Base-by-base conservation (phyloP, 768 basidiomycete genomes). In the Gautieria morchelliformis region DNA sequence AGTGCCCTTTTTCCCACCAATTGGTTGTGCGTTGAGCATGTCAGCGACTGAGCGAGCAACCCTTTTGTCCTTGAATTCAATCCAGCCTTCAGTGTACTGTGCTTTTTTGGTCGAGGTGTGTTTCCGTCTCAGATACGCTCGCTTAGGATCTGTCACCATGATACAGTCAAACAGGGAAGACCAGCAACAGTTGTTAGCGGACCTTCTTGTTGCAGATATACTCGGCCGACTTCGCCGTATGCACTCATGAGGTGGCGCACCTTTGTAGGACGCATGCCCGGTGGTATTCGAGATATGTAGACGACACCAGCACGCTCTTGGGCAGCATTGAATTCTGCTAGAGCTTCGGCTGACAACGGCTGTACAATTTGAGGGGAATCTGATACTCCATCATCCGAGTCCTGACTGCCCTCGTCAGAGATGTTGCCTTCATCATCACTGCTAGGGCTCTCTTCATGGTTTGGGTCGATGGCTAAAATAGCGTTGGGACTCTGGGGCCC, bases 31-130 rank as follows among this genome's bases (percentile, higher is more conserved):
- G 67, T 99, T 99, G 62, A 99, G 75, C 91, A 98, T 92, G 56
- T 83, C 90, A 8, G 95, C 95, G 9, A 94, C 86, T 40, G 83
- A 84, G 19, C 93, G 81, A 0, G 93, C 96, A 45, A 97, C 75
- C 48, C 81, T 84, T 71, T 98, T 98, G 72, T 97, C 89, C 62
- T 87, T 85, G 74, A 98, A 97, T 70, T 99, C 96, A 42, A 98
- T 87, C 96, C 96, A 99, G 33, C 96, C 96, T 69, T 99, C 96
- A 0, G 87, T 87, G 67, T 87, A 98, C 64, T 93, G 90, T 11
- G 85, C 76, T 62, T 89, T 89, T 69, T 89, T 88, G 9, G 87
- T 91, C 3, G 87, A 75, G 3, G 89, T 92, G 68, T 84, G 81
- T 69, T 92, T 93, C 54, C 79, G 76, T 24, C 91, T 75, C 45